Evolutionary conservation across 345 rosid genomes (phyloP).

Genomic region (Microcos paniculata): DNA sequence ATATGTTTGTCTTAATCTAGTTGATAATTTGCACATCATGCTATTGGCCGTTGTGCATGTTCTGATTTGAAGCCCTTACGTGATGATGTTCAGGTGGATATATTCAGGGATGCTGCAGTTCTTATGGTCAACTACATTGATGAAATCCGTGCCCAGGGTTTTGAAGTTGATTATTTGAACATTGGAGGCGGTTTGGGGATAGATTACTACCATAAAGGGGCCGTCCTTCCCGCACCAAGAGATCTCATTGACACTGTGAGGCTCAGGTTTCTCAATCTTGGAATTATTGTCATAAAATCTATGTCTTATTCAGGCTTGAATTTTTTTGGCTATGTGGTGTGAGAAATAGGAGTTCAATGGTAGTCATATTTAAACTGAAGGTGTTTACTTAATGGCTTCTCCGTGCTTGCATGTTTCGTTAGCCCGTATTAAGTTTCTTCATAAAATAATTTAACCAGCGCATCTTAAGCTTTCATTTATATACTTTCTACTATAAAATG

Average conservation of each 20-base stretch:
- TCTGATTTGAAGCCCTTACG: slow-evolving; percentile 12
- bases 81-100: slow-evolving; percentile 70
- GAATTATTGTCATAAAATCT: neutral
- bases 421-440: neutral
- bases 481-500: neutral
- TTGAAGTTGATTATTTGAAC: slow-evolving; percentile 81
- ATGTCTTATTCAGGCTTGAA: slow-evolving; percentile 1
- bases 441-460: neutral
- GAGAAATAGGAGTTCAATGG: neutral
- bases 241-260: slow-evolving; percentile 93
- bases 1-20: slow-evolving; percentile 4
- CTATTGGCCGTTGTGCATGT: neutral
- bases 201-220: slow-evolving; percentile 84
- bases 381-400: neutral
- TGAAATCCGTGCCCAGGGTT: slow-evolving; percentile 84
- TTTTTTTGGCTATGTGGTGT: neutral
- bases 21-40: neutral
- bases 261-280: slow-evolving; percentile 18
- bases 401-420: neutral
- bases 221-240: slow-evolving; percentile 87
- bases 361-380: neutral
- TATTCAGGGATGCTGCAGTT: slow-evolving; percentile 90
- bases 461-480: neutral
- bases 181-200: slow-evolving; percentile 99
- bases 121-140: slow-evolving; percentile 90